Evolutionary conservation across 192 early-diverging fungal species (phyloP), one percentile per base, ranked within the genome.

Genomic region (Borealophlyctis nickersoniae): DNA sequence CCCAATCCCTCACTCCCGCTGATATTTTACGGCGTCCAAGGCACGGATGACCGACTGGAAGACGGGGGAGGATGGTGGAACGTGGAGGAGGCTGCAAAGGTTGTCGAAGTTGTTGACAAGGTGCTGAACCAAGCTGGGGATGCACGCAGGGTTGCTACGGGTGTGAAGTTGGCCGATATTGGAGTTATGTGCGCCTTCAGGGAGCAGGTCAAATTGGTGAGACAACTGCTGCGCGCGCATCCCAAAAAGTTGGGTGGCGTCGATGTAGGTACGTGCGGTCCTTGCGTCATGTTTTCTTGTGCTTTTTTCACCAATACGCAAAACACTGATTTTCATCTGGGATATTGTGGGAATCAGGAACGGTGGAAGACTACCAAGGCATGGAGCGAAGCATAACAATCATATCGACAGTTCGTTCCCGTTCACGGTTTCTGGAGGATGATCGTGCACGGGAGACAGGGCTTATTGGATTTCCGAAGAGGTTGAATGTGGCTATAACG

Each of bases 171-270:
- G n/a, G 61, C 60, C 5, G 77, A 81, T 30, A 70, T 85, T 74
- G 83, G 81, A 36, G 72, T 85, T 13, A 84, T 85, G 32, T 62
- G 79, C 0, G 79, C 83, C 1, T 83, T 81, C 64, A 70, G 81
- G 1, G 77, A 81, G 26, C 58, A 60, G 28, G 58, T 60, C 22
- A 35, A 45, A 27, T 23, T 26, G 4, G 34, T 60, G 7, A 26
- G 58, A 13, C 22, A 9, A 4, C 14, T 48, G 4, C 36, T 60
- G 36, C 4, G 58, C 3, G 19, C 3, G 28, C n/a, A n/a, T n/a
- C 4, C 19, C 13, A 49, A 53, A 23, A 53, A 7, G 26, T 34
- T 60, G 14, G n/a, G 36, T 3, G 36, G 34, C 7, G 39, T 60
- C 4, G 34, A 60, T 34, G 58, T 60, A 3, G 58, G 58, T 34